Conservation (phyloP, 2,329 filamentous ascomycete species). For the Tetracladium maxilliforme region DNA sequence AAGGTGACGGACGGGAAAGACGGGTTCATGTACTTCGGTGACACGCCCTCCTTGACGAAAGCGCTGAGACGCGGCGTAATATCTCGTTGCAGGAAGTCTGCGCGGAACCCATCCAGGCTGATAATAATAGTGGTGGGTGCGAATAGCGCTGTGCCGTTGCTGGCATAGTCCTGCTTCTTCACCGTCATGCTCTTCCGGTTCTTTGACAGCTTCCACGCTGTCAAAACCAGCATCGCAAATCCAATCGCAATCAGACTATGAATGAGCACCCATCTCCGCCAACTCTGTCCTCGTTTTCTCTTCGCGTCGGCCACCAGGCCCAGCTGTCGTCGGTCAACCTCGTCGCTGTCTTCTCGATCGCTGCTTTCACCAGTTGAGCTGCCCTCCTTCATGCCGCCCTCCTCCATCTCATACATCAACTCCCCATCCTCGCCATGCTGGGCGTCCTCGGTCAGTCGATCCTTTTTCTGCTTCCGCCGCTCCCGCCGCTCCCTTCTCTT, state of each 20-base stretch:
- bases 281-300: slow-evolving; percentile 35
- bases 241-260: slow-evolving; percentile 34
- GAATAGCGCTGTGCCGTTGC: slow-evolving; percentile 82
- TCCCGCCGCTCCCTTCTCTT: slow-evolving; percentile 31
- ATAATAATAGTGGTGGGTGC: slow-evolving; percentile 86
- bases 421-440: slow-evolving; percentile 54
- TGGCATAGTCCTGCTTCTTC: slow-evolving; percentile 24
- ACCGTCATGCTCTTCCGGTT: slow-evolving; percentile 19
- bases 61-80: slow-evolving; percentile 71
- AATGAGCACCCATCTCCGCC: slow-evolving; percentile 37
- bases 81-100: slow-evolving; percentile 75
- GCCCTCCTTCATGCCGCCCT: slow-evolving; percentile 55
- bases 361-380: slow-evolving; percentile 48
- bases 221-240: slow-evolving; percentile 38
- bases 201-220: slow-evolving; percentile 43
- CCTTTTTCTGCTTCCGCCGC: slow-evolving; percentile 32
- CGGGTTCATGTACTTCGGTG: slow-evolving; percentile 81
- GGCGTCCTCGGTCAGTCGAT: slow-evolving; percentile 34
- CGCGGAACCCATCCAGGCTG: slow-evolving; percentile 89
- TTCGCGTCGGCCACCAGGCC: slow-evolving; percentile 27
- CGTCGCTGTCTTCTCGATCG: slow-evolving; percentile 43
- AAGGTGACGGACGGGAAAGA: slow-evolving; percentile 96
- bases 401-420: slow-evolving; percentile 85
- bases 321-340: slow-evolving; percentile 38
- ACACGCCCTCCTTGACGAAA: slow-evolving; percentile 68